Conservation (phyloP, 2,329 filamentous ascomycete species). For the Pestalotiopsis sp. region DNA sequence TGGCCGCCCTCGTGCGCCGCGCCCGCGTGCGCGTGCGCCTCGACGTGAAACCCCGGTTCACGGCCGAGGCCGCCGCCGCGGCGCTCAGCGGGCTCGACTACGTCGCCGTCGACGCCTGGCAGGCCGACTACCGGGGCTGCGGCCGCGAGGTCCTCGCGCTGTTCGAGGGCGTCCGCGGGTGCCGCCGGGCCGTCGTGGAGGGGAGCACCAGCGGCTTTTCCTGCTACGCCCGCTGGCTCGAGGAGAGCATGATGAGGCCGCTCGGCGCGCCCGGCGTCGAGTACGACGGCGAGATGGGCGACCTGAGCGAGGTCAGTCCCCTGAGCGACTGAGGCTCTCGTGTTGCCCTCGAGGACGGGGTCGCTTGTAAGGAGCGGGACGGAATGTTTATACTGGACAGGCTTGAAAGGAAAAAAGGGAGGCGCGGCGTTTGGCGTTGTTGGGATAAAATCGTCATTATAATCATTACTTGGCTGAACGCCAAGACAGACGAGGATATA, state of each 20-base stretch:
- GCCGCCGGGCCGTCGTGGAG: constrained; percentile 35
- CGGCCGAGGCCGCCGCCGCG: constrained; percentile 29
- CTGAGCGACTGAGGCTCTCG: not conserved
- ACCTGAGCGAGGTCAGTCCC: not conserved
- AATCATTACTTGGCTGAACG: not conserved
- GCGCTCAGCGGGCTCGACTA: constrained; percentile 41
- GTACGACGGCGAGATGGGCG: not conserved
- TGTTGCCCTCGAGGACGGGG: not conserved
- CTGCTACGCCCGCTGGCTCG: constrained; percentile 45
- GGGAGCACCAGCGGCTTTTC: constrained; percentile 44
- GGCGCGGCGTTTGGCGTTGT: not conserved
- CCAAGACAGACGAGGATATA: not conserved
- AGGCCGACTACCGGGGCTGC: constrained; percentile 39
- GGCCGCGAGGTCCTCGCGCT: constrained; percentile 37
- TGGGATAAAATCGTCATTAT: not conserved
- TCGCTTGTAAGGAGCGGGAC: too few species aligned
- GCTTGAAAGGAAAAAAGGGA: not conserved
- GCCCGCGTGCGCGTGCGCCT: constrained; percentile 43
- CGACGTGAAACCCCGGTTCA: constrained; percentile 40
- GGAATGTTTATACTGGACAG: not conserved
- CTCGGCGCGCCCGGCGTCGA: not conserved
- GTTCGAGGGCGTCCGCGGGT: constrained; percentile 46
- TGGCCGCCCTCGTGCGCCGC: constrained; percentile 36
- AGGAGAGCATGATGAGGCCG: constrained; percentile 15
- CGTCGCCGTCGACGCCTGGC: constrained; percentile 42